Conservation (phyloP, 768 basidiomycete genomes). For the Boletus huronensis region DNA sequence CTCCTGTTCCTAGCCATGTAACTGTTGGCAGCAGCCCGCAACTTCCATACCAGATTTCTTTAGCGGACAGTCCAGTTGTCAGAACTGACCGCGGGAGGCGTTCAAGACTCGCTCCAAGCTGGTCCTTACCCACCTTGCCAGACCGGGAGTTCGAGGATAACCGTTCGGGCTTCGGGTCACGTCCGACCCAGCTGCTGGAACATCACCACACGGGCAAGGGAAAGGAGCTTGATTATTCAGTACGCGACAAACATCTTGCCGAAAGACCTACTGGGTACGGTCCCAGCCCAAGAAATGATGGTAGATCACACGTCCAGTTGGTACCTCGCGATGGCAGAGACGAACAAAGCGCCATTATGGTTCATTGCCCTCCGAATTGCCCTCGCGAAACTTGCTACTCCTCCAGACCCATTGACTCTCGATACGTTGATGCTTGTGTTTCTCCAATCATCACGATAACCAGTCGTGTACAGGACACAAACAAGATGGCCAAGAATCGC, state of each 20-base stretch:
- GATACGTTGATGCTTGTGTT: constrained; percentile 27
- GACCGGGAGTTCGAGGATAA: neutral
- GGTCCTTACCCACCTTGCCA: constrained; percentile 19
- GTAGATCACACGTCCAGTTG: constrained; percentile 23
- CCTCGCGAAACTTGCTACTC: constrained; percentile 15
- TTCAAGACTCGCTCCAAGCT: constrained; percentile 16
- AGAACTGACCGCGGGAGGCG: constrained; percentile 20
- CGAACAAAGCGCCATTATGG: constrained; percentile 9
- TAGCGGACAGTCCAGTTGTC: constrained; percentile 14
- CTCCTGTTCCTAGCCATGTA: neutral
- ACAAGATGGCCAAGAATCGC: neutral
- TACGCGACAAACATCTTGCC: neutral
- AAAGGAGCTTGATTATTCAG: neutral
- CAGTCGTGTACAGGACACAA: neutral
- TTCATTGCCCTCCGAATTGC: constrained; percentile 21
- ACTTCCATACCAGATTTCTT: neutral
- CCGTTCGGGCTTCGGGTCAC: neutral
- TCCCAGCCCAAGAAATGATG: constrained; percentile 1
- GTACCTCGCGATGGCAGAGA: constrained; percentile 13
- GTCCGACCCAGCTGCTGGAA: neutral
- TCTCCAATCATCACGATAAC: constrained; percentile 22
- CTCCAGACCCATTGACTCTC: neutral
- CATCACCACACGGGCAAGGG: neutral
- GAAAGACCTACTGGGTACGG: neutral
- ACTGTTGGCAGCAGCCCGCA: neutral